These are phyloP conservation scores for Lepiota venenata DNA, from an alignment of 768 basidiomycete genomes.

Conservation along the genomic window DNA sequence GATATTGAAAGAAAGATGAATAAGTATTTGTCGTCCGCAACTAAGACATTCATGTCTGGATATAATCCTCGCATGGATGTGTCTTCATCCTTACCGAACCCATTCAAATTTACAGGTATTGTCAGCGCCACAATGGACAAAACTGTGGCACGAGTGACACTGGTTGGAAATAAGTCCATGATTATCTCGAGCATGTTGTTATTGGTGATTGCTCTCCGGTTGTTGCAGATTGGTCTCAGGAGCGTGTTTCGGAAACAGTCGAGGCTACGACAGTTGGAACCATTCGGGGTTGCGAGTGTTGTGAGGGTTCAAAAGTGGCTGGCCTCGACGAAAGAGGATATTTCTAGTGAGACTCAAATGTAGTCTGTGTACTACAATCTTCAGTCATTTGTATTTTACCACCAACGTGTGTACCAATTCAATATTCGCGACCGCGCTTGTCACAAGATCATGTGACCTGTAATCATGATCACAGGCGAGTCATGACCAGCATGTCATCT, in stretches of 20 bases:
- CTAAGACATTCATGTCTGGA: background rate
- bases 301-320: constrained; percentile 4
- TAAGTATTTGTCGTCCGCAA: background rate
- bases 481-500: no score
- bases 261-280: constrained; percentile 1
- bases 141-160: background rate
- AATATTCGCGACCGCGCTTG: no score
- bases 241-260: constrained; percentile 7
- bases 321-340: background rate
- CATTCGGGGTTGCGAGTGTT: constrained; percentile 4
- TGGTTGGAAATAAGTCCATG: constrained; percentile 4
- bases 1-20: constrained; percentile 1
- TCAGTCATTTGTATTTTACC: no score
- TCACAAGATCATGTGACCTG: no score
- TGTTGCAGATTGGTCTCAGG: constrained; percentile 2
- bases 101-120: background rate
- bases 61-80: background rate
- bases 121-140: background rate
- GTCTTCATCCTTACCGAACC: background rate
- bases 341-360: background rate
- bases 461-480: no score
- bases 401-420: no score
- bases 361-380: no score
- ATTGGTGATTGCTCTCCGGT: background rate
- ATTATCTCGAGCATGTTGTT: constrained; percentile 3